Evolutionary conservation across 768 basidiomycete species (phyloP), one percentile per base, ranked within the genome.

Genomic region (Hortiboletus flavorubellus): DNA sequence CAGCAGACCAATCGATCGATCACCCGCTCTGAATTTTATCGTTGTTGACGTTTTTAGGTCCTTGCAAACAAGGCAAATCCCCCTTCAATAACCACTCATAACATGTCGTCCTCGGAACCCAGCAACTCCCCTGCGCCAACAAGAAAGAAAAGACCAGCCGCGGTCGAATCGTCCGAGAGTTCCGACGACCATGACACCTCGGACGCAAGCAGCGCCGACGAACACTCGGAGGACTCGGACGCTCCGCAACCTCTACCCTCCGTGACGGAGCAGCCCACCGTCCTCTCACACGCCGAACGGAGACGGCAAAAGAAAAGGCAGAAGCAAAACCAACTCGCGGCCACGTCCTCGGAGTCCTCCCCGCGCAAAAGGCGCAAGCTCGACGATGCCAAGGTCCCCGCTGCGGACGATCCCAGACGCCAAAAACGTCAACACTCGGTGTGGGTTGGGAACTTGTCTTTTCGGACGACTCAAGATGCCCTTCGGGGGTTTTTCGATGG

Each of bases 371-470:
- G 78, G 62, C 76, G 73, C 58, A 80, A 82, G 61, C 71, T 79
- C 31, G 61, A 69, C n/a, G 67, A 65, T n/a, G 58, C 57, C 23
- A 62, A 47, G n/a, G 5, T 39, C 9, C 4, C 43, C 7, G 33
- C 48, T 11, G 23, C 40, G 12, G 65, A 57, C 51, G 46, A 55
- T 40, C 26, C 56, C 38, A 49, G 56, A 61, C 59, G 65, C 53
- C 61, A 58, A 65, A 86, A 85, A 69, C 83, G 88, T 26, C 84
- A 91, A 70, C 85, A 95, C 68, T 95, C 92, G 5, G 79, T 98
- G 45, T 98, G 96, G 96, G 89, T 98, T 31, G 96, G 96, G 40
- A 98, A 98, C 72, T 68, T 98, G 69, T 80, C 89, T 7, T 98
- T 89, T 79, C 89, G 88, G 72, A 98, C 96, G 49, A 90, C 87